These are phyloP conservation scores for Colletotrichum scovillei DNA, from an alignment of 2,329 filamentous ascomycete genomes.

Conservation along the genomic window DNA sequence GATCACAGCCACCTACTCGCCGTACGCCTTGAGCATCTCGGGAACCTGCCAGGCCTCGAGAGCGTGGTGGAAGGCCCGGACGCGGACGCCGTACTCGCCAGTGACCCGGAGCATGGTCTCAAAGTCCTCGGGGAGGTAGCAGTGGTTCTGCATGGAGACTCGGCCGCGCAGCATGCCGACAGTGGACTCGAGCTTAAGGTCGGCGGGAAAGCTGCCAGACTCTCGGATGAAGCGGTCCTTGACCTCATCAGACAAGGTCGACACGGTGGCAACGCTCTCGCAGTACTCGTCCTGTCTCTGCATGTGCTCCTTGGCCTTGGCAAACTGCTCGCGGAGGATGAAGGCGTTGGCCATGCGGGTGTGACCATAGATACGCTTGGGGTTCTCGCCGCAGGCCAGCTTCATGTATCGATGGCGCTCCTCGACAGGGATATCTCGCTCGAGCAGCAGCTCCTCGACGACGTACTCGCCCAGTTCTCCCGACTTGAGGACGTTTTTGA, in stretches of 20 bases:
- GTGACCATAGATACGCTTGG: conserved; percentile 49
- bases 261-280: conserved; percentile 38
- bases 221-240: conserved; percentile 37
- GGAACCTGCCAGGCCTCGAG: conserved; percentile 53
- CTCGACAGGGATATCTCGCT: conserved; percentile 47
- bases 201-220: conserved; percentile 42
- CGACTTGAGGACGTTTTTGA: conserved; percentile 52
- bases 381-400: conserved; percentile 60
- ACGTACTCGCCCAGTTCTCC: conserved; percentile 50
- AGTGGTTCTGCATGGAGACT: conserved; percentile 56
- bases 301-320: conserved; percentile 48
- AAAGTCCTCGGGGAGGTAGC: conserved; percentile 56
- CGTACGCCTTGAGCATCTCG: conserved; percentile 51
- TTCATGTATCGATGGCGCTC: conserved; percentile 54
- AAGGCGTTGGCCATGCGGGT: conserved; percentile 54
- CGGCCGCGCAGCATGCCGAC: conserved; percentile 53
- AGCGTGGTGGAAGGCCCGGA: conserved; percentile 55
- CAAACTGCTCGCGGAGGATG: conserved; percentile 51
- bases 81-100: conserved; percentile 54
- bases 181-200: conserved; percentile 53
- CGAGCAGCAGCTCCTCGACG: conserved; percentile 54
- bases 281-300: conserved; percentile 49
- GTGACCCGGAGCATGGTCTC: conserved; percentile 55
- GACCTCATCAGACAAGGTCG: conserved; percentile 37
- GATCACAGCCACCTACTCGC: conserved; percentile 39